Evolutionary conservation across 192 early-diverging fungal genomes (phyloP).

Genomic region (Geosiphon pyriformis): DNA sequence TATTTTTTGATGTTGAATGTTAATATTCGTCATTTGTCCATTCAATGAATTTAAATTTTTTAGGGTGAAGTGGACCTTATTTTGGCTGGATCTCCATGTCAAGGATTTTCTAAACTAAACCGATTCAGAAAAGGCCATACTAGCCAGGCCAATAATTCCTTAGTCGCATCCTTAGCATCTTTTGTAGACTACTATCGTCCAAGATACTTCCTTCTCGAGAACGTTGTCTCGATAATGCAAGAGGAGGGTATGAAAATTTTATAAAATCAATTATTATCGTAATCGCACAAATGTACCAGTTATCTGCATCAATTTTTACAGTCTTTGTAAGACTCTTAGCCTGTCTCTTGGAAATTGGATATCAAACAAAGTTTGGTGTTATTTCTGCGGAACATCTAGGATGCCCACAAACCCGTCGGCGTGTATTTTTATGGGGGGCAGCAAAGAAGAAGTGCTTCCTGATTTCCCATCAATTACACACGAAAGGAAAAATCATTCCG

Average conservation of each 20-base stretch:
- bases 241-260: neutral
- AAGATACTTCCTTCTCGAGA: slow-evolving; percentile 28
- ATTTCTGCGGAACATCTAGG: slow-evolving; percentile 20
- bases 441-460: slow-evolving; percentile 18
- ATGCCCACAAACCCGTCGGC: slow-evolving; percentile 19
- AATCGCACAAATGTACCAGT: no score
- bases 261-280: no score
- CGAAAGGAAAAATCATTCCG: no score
- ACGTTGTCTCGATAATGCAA: slow-evolving; percentile 16
- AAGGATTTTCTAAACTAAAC: slow-evolving; percentile 28
- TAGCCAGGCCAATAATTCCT: slow-evolving; percentile 19
- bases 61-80: slow-evolving; percentile 32
- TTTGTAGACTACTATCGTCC: slow-evolving; percentile 30
- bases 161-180: slow-evolving; percentile 26
- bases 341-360: slow-evolving; percentile 24
- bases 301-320: neutral
- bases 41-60: no score
- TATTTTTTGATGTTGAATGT: no score
- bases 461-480: slow-evolving; percentile 20
- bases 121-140: neutral
- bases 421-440: slow-evolving; percentile 31
- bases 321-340: slow-evolving; percentile 19
- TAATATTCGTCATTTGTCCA: no score
- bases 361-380: slow-evolving; percentile 26
- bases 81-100: slow-evolving; percentile 31